A percentile compares a stretch with the other conserved stretches of the same genome.
These are phyloP conservation scores for Pichia sporocuriosa DNA, from an alignment of 805 yeast genomes.

Conservation along the genomic window DNA sequence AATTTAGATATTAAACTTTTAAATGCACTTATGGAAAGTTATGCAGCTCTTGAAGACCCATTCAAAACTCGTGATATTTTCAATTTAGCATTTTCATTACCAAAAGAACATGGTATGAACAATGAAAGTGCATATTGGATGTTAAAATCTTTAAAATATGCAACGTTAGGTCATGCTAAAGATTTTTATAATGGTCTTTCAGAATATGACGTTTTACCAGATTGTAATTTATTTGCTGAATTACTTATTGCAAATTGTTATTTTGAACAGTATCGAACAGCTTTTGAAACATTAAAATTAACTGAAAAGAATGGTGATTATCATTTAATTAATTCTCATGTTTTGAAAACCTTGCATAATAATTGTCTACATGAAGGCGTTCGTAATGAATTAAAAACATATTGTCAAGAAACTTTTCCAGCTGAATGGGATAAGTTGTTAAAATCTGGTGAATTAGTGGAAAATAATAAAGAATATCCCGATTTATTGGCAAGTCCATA, in stretches of 20 bases:
- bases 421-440: conserved; percentile 34
- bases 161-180: conserved; percentile 47
- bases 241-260: conserved; percentile 65
- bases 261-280: conserved; percentile 52
- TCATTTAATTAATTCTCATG: conserved; percentile 33
- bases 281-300: conserved; percentile 42
- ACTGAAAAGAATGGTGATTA: conserved; percentile 43
- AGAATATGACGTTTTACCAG: conserved; percentile 45
- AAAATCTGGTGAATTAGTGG: conserved; percentile 25
- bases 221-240: conserved; percentile 47
- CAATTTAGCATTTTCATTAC: conserved; percentile 48
- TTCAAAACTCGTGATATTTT: conserved; percentile 54
- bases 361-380: conserved; percentile 36
- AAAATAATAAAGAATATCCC: conserved; percentile 28
- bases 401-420: conserved; percentile 33
- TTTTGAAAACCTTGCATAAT: conserved; percentile 42
- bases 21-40: conserved; percentile 60
- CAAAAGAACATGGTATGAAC: conserved; percentile 46
- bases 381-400: conserved; percentile 31
- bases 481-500: conserved; percentile 23
- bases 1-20: conserved; percentile 51
- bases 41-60: conserved; percentile 49
- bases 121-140: conserved; percentile 60
- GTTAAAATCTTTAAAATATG: conserved; percentile 55
- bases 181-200: conserved; percentile 57